Conservation (phyloP, 768 basidiomycete genomes). For the Exsudoporus frostii region DNA sequence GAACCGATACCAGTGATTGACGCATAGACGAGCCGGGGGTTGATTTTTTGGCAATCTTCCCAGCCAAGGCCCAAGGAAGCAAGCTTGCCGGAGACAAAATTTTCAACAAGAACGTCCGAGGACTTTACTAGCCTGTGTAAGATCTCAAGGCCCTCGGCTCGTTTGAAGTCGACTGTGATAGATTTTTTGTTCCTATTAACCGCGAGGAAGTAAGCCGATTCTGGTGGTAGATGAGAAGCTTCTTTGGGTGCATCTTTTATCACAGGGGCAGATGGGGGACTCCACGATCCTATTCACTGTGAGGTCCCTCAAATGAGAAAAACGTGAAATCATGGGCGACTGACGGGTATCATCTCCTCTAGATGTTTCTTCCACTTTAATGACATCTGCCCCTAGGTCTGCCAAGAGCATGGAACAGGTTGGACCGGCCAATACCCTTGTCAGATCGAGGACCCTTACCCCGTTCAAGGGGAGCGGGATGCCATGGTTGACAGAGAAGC, state of each 20-base stretch:
- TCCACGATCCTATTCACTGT: slow-evolving; percentile 54
- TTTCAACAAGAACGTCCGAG: slow-evolving; percentile 88
- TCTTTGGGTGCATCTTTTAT: slow-evolving; percentile 47
- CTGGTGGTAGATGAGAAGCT: slow-evolving; percentile 70
- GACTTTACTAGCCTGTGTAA: slow-evolving; percentile 63
- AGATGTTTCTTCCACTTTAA: slow-evolving; percentile 82
- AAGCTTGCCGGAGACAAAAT: slow-evolving; percentile 84
- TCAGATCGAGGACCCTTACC: slow-evolving; percentile 82
- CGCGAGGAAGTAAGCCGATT: slow-evolving; percentile 90
- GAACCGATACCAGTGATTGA: slow-evolving; percentile 72
- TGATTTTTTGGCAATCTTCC: slow-evolving; percentile 74
- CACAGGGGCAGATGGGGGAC: slow-evolving; percentile 56
- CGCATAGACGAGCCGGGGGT: slow-evolving; percentile 80
- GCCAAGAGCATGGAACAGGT: slow-evolving; percentile 92
- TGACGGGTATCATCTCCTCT: slow-evolving; percentile 88
- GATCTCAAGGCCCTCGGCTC: slow-evolving; percentile 70
- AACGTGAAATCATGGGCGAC: slow-evolving; percentile 21
- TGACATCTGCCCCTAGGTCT: slow-evolving; percentile 88
- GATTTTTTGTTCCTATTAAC: slow-evolving; percentile 89
- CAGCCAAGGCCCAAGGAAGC: slow-evolving; percentile 82
- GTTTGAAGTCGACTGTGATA: slow-evolving; percentile 86
- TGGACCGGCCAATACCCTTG: slow-evolving; percentile 89
- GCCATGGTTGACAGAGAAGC: slow-evolving; percentile 33
- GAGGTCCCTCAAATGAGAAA: slow-evolving; percentile 11
- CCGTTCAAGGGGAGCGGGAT: slow-evolving; percentile 80